Percentiles rank a stretch among this genome's conserved stretches.
Conservation (phyloP, 768 basidiomycete species). For the Kwoniella bestiolae region DNA sequence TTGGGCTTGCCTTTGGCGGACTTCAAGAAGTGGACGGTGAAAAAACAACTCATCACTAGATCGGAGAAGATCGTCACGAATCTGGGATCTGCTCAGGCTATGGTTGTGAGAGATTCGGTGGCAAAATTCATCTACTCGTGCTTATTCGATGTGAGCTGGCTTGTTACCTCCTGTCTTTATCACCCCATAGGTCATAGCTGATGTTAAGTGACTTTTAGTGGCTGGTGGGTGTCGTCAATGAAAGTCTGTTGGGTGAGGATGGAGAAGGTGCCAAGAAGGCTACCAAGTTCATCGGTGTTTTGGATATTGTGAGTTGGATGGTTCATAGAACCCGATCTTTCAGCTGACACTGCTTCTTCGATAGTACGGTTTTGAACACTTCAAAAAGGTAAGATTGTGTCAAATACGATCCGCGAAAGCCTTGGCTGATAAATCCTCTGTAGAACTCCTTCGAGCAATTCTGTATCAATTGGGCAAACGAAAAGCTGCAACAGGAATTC, state of each 20-base stretch:
- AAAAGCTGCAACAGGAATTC: slow-evolving; percentile 92
- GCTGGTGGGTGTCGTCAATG: slow-evolving; percentile 96
- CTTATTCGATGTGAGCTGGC: slow-evolving; percentile 73
- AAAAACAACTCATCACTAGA: slow-evolving; percentile 94
- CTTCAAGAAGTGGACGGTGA: slow-evolving; percentile 98
- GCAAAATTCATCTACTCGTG: slow-evolving; percentile 99
- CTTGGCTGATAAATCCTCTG: slow-evolving; percentile 1
- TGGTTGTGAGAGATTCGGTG: slow-evolving; percentile 91
- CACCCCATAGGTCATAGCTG: slow-evolving; percentile 5
- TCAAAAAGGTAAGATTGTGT: slow-evolving; percentile 67
- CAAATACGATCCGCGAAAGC: not conserved
- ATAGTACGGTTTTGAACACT: slow-evolving; percentile 89
- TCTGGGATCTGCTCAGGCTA: slow-evolving; percentile 84
- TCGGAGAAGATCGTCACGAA: slow-evolving; percentile 92
- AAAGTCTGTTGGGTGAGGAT: slow-evolving; percentile 92
- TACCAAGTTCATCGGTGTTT: slow-evolving; percentile 98
- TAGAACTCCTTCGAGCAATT: slow-evolving; percentile 76
- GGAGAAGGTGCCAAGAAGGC: slow-evolving; percentile 86
- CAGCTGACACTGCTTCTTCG: not conserved
- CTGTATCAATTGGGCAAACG: slow-evolving; percentile 99
- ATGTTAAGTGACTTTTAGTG: slow-evolving; percentile 61
- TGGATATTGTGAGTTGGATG: slow-evolving; percentile 70
- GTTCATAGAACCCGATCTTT: not conserved
- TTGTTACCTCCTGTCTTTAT: not conserved
- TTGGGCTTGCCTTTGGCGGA: slow-evolving; percentile 86